Evolutionary conservation across 1,139 yeast genomes (phyloP).

Genomic region (Saccharomyces hybrid): DNA sequence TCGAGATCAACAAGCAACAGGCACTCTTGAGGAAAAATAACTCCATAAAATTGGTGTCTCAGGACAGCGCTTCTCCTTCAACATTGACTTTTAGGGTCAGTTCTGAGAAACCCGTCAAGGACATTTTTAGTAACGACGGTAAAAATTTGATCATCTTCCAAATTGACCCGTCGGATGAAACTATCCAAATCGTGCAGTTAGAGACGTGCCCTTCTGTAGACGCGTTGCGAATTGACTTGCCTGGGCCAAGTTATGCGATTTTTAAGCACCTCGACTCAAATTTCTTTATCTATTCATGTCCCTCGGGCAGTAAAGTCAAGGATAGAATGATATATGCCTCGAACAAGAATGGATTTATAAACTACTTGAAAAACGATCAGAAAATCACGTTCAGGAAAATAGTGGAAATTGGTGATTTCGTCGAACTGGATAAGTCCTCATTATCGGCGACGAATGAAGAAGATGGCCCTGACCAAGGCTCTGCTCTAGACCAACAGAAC

Average conservation of each 20-base stretch:
- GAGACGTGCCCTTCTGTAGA: conserved; percentile 20
- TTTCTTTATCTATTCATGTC: conserved; percentile 75
- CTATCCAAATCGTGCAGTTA: conserved; percentile 29
- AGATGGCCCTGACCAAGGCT: conserved; percentile 15
- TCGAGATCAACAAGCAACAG: conserved; percentile 25
- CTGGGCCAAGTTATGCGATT: conserved; percentile 54
- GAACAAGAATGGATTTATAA: conserved; percentile 60
- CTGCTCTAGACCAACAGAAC: conserved; percentile 12
- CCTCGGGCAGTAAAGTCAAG: conserved; percentile 81
- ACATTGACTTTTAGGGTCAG: conserved; percentile 30
- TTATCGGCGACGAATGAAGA: conserved; percentile 22
- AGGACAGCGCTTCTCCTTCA: conserved; percentile 25
- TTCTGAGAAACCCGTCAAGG: conserved; percentile 18
- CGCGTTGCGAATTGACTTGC: conserved; percentile 33
- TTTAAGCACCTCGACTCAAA: conserved; percentile 29
- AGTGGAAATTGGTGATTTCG: conserved; percentile 62
- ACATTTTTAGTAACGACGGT: conserved; percentile 1
- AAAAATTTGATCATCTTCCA: conserved; percentile 32
- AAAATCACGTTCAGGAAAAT: conserved; percentile 37
- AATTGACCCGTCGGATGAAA: conserved; percentile 35
- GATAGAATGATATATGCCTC: conserved; percentile 93
- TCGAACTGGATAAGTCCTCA: conserved; percentile 46
- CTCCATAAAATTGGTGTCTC: conserved; percentile 24
- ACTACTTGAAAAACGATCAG: conserved; percentile 38
- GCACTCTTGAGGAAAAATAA: conserved; percentile 13